Conservation (phyloP, 1,284 basidiomycete genomes). For the Cryptococcus sp. region DNA sequence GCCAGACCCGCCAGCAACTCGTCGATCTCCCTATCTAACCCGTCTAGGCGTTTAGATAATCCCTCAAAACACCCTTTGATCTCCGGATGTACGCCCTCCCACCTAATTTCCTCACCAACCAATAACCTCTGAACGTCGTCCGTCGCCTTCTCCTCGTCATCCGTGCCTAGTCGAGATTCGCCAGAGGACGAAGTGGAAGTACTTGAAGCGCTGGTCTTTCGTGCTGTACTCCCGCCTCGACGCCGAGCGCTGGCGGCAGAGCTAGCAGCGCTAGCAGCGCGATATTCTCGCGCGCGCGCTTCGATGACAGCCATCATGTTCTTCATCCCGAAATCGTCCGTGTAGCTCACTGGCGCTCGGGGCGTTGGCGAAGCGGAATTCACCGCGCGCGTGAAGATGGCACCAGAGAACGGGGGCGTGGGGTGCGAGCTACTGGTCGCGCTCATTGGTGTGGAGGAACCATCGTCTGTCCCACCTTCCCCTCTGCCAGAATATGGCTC, state of each 20-base stretch:
- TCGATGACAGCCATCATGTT: conserved; percentile 83
- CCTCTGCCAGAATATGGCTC: not conserved
- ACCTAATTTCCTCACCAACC: conserved; percentile 63
- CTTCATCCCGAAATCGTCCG: conserved; percentile 78
- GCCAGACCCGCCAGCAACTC: conserved; percentile 58
- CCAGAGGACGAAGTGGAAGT: too few species aligned
- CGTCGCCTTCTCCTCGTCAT: conserved; percentile 30
- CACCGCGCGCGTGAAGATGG: conserved; percentile 37
- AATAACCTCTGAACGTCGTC: conserved; percentile 65
- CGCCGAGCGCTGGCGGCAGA: not conserved
- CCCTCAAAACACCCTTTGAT: conserved; percentile 70
- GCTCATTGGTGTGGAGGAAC: conserved; percentile 45
- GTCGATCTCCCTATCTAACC: conserved; percentile 71
- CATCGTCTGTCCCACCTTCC: conserved; percentile 7
- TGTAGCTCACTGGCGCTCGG: conserved; percentile 59
- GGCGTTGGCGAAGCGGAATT: conserved; percentile 28
- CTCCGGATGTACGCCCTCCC: conserved; percentile 68
- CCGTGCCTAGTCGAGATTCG: not conserved
- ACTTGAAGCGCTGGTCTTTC: not conserved
- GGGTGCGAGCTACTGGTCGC: conserved; percentile 43
- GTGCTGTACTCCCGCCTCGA: not conserved
- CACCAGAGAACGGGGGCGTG: conserved; percentile 34
- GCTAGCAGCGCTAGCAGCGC: conserved; percentile 1
- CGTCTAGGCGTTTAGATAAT: conserved; percentile 71
- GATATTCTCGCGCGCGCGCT: conserved; percentile 59